Evolutionary conservation across 352 stramenopile genomes (phyloP), one percentile per base, ranked within the genome.

Genomic region (Blastocystis sp.): DNA sequence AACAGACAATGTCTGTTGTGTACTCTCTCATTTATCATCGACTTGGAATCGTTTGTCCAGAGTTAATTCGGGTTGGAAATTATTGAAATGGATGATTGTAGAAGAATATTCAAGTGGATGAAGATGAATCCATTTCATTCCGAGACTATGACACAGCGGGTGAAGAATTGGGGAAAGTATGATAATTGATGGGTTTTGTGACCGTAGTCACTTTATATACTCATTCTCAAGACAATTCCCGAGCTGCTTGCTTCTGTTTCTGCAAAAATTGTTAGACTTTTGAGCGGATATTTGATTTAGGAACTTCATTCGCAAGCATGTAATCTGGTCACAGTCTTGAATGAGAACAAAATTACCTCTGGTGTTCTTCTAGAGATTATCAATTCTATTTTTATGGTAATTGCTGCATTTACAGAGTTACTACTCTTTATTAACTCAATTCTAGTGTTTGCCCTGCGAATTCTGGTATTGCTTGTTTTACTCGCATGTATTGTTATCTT

Each of bases 101-200:
- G 71, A 42, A 52, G 9, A 83, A 27, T 51, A 29, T 83, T 19
- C 43, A 66, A 42, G 29, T 83, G 7, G 71, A 83, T 39, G 71
- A 83, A 43, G 71, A 67, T 27, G 71, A 29, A 35, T 65, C 71
- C 32, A 83, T 83, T 66, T 83, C 71, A 1, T 83, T 83, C 37
- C 14, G 19, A 19, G 35, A 57, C 14, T 83, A 83, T 24, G 51
- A 83, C 29, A 21, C 39, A n/a, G 29, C 16, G 12, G 71, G 71
- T 27, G 42, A 67, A 24, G 24, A 66, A 37, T 21, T 83, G 6
- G 71, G 71, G 6, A 65, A 83, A 19, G 71, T 83, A 65, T 12
- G 19, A 35, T 59, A 29, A 1, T 43, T 24, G 19, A 2, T 32
- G 4, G 14, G 5, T 51, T 63, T 46, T n/a, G 11, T n/a, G 11